phyloP scores from a whole-genome alignment of 352 stramenopile species.

The Globisporangium spinosum region DNA sequence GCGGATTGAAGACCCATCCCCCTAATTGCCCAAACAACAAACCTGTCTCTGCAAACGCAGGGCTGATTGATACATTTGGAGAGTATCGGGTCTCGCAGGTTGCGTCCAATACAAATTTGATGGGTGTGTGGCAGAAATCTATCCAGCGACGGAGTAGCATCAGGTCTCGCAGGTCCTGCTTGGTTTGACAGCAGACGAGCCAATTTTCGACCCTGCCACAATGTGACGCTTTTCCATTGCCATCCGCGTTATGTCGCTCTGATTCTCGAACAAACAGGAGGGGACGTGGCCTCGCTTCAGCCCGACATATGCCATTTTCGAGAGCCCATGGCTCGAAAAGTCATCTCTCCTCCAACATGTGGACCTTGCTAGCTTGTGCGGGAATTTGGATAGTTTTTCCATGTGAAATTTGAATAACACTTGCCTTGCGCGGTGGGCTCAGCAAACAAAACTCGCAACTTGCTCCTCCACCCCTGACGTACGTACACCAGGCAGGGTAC shows the following conservation, averaged over 20 bases:
- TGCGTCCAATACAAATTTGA: background rate
- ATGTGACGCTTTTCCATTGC: conserved; percentile 10
- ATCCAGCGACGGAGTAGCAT: background rate
- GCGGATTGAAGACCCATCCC: background rate
- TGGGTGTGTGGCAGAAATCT: background rate
- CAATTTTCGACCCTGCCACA: background rate
- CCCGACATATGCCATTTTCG: background rate
- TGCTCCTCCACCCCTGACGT: conserved; percentile 2
- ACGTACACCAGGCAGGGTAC: conserved; percentile 4
- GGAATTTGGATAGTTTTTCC: background rate
- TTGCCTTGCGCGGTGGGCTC: background rate
- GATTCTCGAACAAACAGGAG: background rate
- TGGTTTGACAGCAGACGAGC: conserved; percentile 13
- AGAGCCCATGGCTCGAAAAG: background rate
- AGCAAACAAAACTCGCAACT: background rate
- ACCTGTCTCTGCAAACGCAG: background rate
- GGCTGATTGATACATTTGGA: conserved; percentile 12
- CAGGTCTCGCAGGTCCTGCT: background rate
- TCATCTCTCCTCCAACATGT: background rate
- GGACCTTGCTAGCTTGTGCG: background rate
- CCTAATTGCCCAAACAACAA: background rate
- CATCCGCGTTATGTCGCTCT: conserved; percentile 8
- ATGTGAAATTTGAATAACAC: background rate
- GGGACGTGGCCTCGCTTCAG: background rate
- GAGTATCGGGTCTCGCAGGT: conserved; percentile 1